Base-by-base conservation (phyloP, 2,329 filamentous ascomycete genomes). In the Aschersonia sp. region DNA sequence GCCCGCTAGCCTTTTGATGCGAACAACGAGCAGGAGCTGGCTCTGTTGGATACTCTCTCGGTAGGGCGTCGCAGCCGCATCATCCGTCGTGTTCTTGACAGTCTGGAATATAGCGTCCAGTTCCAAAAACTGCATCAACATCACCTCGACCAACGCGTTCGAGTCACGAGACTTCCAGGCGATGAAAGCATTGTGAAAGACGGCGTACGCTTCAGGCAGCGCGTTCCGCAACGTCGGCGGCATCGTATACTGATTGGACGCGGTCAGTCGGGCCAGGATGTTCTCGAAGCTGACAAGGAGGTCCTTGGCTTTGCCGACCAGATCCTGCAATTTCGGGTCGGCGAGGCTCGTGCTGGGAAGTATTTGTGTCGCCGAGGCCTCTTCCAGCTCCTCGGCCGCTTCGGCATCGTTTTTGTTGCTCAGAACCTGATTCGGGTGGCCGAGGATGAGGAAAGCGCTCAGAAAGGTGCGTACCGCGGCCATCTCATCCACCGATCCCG, bases 101-200 rank as follows among this genome's bases (percentile, higher is more conserved):
- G 83, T 85, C 59, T 88, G 83, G 72, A 85, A 85, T 44, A 90
- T 90, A 37, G 82, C 82, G 57, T 92, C 86, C 2, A 92, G 74
- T 59, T 88, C 85, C 14, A 89, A 84, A 61, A 90, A 89, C 53
- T 87, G 85, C 57, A 86, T 75, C n/a, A 90, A 73, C 85, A 92
- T 89, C 48, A 87, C 82, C 56, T 89, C 83, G 46, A 90, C 79
- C 5, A 92, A 69, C 0, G 85, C 81, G 47, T 81, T 81, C 0
- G 84, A 86, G 59, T 90, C 86, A 46, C 85, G 77, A 2, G 85
- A 81, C 63, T 89, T 87, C 86, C 86, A 92, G 4, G 84, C 80
- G 51, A 86, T 84, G 58, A 92, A 89, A 1, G 84, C 84, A 47
- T 85, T 83, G 55, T 83, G 78, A 55, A 87, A 92, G 0, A 81